Evolutionary conservation across 2,329 filamentous ascomycete genomes (phyloP).

Genomic region (Teratosphaeria nubilosa): DNA sequence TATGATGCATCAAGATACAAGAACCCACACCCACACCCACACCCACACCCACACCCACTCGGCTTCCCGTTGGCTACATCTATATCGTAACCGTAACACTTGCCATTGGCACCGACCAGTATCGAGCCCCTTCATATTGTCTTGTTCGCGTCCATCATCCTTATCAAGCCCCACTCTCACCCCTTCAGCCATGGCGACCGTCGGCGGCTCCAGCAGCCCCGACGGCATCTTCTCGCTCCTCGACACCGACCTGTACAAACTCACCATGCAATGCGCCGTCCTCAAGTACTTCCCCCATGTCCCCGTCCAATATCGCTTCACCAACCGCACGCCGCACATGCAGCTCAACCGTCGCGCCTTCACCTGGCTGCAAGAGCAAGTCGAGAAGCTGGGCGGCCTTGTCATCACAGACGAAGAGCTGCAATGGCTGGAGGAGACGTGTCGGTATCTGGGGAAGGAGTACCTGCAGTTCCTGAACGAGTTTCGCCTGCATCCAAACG

Average conservation of each 20-base stretch:
- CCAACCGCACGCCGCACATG: slow-evolving; percentile 90
- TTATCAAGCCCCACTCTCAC: background rate
- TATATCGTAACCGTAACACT: background rate
- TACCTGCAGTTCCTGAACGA: slow-evolving; percentile 75
- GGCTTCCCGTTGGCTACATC: too few species aligned
- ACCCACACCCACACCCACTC: too few species aligned
- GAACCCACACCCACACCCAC: too few species aligned
- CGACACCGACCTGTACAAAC: slow-evolving; percentile 70
- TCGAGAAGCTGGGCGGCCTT: slow-evolving; percentile 74
- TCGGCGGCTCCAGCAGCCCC: slow-evolving; percentile 7
- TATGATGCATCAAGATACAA: too few species aligned
- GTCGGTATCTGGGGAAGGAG: slow-evolving; percentile 64
- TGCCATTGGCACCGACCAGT: background rate
- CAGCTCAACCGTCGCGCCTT: slow-evolving; percentile 76
- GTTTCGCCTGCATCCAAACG: slow-evolving; percentile 69
- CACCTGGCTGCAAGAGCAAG: slow-evolving; percentile 74
- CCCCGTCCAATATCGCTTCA: slow-evolving; percentile 84
- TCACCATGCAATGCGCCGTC: slow-evolving; percentile 98
- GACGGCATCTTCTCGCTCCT: slow-evolving; percentile 36
- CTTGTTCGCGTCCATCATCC: background rate
- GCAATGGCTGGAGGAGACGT: slow-evolving; percentile 65
- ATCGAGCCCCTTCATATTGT: background rate
- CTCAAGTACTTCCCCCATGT: slow-evolving; percentile 78
- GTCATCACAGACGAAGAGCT: slow-evolving; percentile 70
- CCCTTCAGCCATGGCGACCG: background rate